phyloP scores from a whole-genome alignment of 306 rosid genomes.

The Prunus padus region DNA sequence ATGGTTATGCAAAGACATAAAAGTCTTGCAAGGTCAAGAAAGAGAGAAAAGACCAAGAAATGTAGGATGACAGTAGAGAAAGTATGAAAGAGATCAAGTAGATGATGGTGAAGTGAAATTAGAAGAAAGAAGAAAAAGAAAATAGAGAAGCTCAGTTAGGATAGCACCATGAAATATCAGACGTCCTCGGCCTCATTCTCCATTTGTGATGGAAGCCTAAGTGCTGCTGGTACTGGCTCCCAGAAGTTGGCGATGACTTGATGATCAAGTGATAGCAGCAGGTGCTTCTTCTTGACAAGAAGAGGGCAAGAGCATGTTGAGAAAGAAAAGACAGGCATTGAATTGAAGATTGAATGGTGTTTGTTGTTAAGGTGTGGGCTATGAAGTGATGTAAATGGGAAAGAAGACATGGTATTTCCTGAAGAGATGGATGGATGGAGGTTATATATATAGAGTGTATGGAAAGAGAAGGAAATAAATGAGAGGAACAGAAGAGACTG shows the following conservation, averaged over 20 bases:
- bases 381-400: conserved; percentile 51
- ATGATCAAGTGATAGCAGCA: neutral
- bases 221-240: conserved; percentile 11
- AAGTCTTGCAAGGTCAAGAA: conserved; percentile 97
- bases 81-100: neutral
- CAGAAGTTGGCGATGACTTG: neutral
- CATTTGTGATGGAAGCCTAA: conserved; percentile 19
- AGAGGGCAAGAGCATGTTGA: conserved; percentile 27
- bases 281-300: conserved; percentile 11
- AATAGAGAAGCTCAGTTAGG: conserved; percentile 50
- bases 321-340: conserved; percentile 35
- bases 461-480: conserved; percentile 24
- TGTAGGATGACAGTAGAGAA: neutral
- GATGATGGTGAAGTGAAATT: accelerated
- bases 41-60: neutral
- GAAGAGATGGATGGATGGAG: conserved; percentile 37
- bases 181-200: neutral
- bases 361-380: neutral
- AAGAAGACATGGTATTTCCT: conserved; percentile 19
- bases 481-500: conserved; percentile 28
- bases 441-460: conserved; percentile 30
- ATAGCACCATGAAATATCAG: conserved; percentile 47
- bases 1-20: accelerated
- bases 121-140: accelerated
- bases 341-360: neutral